Evolutionary conservation across 2,329 filamentous ascomycete species (phyloP).

Genomic region (Chaetomium sp.): DNA sequence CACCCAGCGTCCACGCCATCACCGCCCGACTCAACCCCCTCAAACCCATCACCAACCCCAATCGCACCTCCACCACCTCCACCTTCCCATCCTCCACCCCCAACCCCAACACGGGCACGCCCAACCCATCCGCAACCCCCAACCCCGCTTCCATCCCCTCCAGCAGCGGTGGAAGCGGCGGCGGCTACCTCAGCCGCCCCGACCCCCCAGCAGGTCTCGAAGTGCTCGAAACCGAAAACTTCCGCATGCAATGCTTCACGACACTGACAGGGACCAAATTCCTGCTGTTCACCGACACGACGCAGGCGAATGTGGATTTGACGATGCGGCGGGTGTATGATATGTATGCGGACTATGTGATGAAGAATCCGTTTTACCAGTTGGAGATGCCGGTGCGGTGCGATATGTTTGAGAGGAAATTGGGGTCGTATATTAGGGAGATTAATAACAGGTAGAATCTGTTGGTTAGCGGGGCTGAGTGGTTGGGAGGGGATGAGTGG

Average conservation of each 20-base stretch:
- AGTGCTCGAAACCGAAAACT: constrained; percentile 88
- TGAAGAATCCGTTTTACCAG: constrained; percentile 99
- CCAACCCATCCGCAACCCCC: constrained; percentile 46
- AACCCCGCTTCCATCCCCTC: constrained; percentile 31
- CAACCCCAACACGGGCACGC: constrained; percentile 60
- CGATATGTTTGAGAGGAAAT: constrained; percentile 86
- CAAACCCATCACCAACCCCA: constrained; percentile 28
- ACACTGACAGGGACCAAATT: constrained; percentile 95
- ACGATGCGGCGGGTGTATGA: constrained; percentile 86
- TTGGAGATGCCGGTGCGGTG: constrained; percentile 95
- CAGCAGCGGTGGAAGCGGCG: constrained; percentile 19
- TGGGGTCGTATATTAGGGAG: constrained; percentile 72
- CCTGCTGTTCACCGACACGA: constrained; percentile 83
- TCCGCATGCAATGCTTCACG: constrained; percentile 92
- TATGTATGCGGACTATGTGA: constrained; percentile 92
- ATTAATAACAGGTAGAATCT: constrained; percentile 50
- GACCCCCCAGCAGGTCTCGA: constrained; percentile 74
- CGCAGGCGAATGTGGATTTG: constrained; percentile 79
- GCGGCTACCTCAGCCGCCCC: constrained; percentile 40
- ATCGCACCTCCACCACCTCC: constrained; percentile 32
- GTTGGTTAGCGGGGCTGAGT: constrained; percentile 16
- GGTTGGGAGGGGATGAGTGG: neutral
- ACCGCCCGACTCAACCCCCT: constrained; percentile 57
- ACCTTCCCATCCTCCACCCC: constrained; percentile 39
- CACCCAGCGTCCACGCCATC: constrained; percentile 60